Conservation (phyloP, 1,284 basidiomycete species). For the Trichosporon asahii region DNA sequence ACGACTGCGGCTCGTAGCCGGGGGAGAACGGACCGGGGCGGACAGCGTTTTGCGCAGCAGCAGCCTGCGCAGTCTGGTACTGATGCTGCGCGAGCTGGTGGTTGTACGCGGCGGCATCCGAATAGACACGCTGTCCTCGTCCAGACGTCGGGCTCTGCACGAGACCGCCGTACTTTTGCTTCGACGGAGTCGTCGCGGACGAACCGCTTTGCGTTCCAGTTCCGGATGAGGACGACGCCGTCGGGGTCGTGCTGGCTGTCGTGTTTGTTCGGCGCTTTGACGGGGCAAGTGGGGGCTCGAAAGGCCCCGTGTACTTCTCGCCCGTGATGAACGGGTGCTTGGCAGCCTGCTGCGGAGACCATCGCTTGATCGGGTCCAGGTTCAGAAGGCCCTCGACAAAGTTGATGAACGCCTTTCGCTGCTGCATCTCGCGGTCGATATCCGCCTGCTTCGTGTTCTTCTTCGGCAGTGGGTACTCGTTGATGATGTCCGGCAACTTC, state of each 20-base stretch:
- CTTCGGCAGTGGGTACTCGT: constrained; percentile 83
- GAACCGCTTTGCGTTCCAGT: constrained; percentile 20
- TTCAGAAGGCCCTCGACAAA: constrained; percentile 93
- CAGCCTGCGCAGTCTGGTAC: constrained; percentile 74
- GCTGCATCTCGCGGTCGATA: constrained; percentile 92
- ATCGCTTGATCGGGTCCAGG: constrained; percentile 89
- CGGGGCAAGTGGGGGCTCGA: constrained; percentile 52
- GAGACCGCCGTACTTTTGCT: constrained; percentile 84
- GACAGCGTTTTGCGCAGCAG: constrained; percentile 31
- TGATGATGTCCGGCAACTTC: constrained; percentile 90
- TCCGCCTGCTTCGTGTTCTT: constrained; percentile 77
- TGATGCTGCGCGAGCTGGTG: constrained; percentile 93
- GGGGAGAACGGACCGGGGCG: constrained; percentile 39
- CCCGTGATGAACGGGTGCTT: constrained; percentile 98
- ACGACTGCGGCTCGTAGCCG: constrained; percentile 31
- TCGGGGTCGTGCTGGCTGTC: constrained; percentile 14
- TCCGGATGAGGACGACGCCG: constrained; percentile 4
- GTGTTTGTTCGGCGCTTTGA: constrained; percentile 14
- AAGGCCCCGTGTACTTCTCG: constrained; percentile 86
- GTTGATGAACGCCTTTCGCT: constrained; percentile 91
- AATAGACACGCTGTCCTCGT: constrained; percentile 74
- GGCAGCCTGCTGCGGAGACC: constrained; percentile 95
- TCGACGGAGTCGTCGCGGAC: constrained; percentile 39
- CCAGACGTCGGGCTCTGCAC: constrained; percentile 64
- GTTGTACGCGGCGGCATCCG: constrained; percentile 90